phyloP scores from a whole-genome alignment of 1,284 basidiomycete species.

The Sporisorium scitamineum region DNA sequence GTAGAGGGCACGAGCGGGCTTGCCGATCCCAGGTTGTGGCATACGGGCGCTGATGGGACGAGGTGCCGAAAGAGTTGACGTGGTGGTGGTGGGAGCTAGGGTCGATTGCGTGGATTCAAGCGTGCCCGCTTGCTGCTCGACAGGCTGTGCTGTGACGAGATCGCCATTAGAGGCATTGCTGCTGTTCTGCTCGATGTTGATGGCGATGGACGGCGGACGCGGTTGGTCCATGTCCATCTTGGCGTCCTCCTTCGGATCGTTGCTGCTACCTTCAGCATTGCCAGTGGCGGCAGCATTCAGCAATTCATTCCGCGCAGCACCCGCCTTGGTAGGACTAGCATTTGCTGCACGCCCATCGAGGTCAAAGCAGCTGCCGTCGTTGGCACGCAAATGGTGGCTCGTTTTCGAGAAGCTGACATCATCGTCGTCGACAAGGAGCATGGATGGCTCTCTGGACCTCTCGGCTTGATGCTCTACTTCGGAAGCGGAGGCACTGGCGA shows the following conservation, averaged over 20 bases:
- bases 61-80: conserved; percentile 8
- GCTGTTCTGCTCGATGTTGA: conserved; percentile 6
- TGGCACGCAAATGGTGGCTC: conserved; percentile 38
- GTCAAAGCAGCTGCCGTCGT: conserved; percentile 57
- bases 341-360: conserved; percentile 29
- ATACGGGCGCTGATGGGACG: conserved; percentile 18
- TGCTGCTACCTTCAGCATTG: not conserved
- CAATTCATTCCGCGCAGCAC: not conserved
- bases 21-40: conserved; percentile 40
- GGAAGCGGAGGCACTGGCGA: conserved; percentile 17
- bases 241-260: not conserved
- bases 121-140: not conserved
- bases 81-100: not conserved
- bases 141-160: not conserved
- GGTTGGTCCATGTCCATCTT: not conserved
- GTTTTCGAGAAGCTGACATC: conserved; percentile 26
- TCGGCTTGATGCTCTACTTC: conserved; percentile 16
- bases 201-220: conserved; percentile 21
- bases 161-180: not conserved
- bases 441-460: conserved; percentile 51
- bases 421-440: conserved; percentile 39
- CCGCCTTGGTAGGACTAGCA: conserved; percentile 28
- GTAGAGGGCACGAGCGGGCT: conserved; percentile 55
- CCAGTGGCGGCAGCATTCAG: not conserved
- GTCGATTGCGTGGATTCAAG: not conserved